A percentile compares a stretch with the other conserved stretches of the same genome.
phyloP scores from a whole-genome alignment of 192 early-diverging fungal species.

The Gonapodya prolifera region DNA sequence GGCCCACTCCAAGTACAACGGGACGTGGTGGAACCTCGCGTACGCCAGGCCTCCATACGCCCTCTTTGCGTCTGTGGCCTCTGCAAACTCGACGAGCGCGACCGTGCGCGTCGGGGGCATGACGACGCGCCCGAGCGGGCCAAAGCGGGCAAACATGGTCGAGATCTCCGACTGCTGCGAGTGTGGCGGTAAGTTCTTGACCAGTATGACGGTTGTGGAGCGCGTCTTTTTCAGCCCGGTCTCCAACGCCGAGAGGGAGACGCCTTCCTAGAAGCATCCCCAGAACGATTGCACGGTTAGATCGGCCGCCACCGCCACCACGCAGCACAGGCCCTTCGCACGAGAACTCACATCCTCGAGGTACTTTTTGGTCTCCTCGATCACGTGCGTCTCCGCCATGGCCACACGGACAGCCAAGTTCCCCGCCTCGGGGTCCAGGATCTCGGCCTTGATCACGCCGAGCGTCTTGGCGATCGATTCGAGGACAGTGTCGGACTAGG shows the following conservation, averaged over 20 bases:
- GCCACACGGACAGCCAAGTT: conserved; percentile 88
- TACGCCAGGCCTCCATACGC: conserved; percentile 86
- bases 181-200: conserved; percentile 86
- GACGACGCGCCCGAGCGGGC: conserved; percentile 78
- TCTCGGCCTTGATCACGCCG: conserved; percentile 78
- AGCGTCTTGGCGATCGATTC: conserved; percentile 92
- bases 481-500: conserved; percentile 76
- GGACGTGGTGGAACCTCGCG: conserved; percentile 77
- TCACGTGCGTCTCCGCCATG: conserved; percentile 93
- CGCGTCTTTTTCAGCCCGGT: conserved; percentile 43
- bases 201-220: conserved; percentile 80
- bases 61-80: conserved; percentile 75
- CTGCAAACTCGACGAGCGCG: conserved; percentile 85
- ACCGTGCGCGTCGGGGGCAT: conserved; percentile 87
- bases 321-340: not conserved
- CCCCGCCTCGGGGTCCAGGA: conserved; percentile 65
- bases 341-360: conserved; percentile 45
- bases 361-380: conserved; percentile 86
- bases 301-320: conserved; percentile 4
- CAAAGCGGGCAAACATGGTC: conserved; percentile 72
- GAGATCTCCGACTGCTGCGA: conserved; percentile 72
- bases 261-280: conserved; percentile 43
- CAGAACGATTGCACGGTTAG: conserved; percentile 4
- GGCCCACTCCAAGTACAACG: conserved; percentile 88
- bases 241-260: conserved; percentile 66